Evolutionary conservation across 2,329 filamentous ascomycete genomes (phyloP).

Genomic region (Parafenestella ontariensis): DNA sequence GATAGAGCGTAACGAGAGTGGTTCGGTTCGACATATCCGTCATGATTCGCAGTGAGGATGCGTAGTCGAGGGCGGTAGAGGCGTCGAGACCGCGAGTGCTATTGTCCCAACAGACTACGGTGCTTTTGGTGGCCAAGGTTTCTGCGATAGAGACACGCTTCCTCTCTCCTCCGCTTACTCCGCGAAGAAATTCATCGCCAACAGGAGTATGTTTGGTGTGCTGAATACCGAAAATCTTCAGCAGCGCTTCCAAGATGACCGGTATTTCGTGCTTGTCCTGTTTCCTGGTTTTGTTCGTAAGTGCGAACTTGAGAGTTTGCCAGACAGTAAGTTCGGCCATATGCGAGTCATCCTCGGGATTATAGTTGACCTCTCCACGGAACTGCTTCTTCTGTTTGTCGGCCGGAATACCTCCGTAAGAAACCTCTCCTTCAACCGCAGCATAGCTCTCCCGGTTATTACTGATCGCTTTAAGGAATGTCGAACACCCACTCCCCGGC

Average conservation of each 20-base stretch:
- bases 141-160: slow-evolving; percentile 79
- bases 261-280: slow-evolving; percentile 69
- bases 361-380: slow-evolving; percentile 79
- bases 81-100: slow-evolving; percentile 81
- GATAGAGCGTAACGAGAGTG: slow-evolving; percentile 74
- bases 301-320: slow-evolving; percentile 77
- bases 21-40: slow-evolving; percentile 77
- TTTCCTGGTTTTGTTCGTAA: slow-evolving; percentile 78
- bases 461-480: slow-evolving; percentile 76
- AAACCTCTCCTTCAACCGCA: slow-evolving; percentile 71
- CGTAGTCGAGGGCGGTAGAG: slow-evolving; percentile 79
- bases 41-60: slow-evolving; percentile 78
- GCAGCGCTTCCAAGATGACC: slow-evolving; percentile 71
- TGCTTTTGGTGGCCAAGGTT: slow-evolving; percentile 70
- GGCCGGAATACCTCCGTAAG: slow-evolving; percentile 74
- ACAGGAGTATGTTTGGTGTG: slow-evolving; percentile 78
- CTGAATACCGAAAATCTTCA: slow-evolving; percentile 80
- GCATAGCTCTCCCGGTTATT: slow-evolving; percentile 73
- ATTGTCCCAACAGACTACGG: slow-evolving; percentile 81
- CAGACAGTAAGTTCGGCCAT: slow-evolving; percentile 77
- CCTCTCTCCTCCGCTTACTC: slow-evolving; percentile 80
- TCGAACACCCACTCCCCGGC: slow-evolving; percentile 77
- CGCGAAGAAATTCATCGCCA: slow-evolving; percentile 75
- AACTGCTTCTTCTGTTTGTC: slow-evolving; percentile 72
- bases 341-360: slow-evolving; percentile 78